Percentiles rank a stretch among this genome's conserved stretches.
These are phyloP conservation scores for Prunus padus DNA, from an alignment of 306 rosid genomes.

Conservation along the genomic window DNA sequence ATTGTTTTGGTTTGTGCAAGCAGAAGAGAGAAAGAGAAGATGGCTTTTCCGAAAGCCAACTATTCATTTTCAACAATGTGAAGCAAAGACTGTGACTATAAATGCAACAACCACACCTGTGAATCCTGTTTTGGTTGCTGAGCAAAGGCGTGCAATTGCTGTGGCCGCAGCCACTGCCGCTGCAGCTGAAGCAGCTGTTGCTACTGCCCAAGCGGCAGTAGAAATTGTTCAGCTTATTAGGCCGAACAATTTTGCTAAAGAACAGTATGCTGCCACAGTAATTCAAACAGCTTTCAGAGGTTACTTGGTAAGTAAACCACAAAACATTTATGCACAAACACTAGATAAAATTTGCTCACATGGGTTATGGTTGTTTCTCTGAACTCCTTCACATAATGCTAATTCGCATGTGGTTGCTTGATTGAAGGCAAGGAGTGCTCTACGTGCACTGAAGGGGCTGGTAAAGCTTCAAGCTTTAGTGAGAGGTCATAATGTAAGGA, in stretches of 20 bases:
- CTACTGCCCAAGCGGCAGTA: slow-evolving; percentile 28
- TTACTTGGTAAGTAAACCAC: slow-evolving; percentile 26
- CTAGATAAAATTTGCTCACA: neutral
- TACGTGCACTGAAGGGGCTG: slow-evolving; percentile 33
- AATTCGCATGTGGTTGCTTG: neutral
- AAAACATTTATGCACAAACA: neutral
- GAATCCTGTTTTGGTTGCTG: slow-evolving; percentile 20
- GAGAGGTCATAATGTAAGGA: slow-evolving; percentile 34
- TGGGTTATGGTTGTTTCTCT: neutral
- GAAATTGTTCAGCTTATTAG: slow-evolving; percentile 23
- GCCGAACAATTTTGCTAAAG: slow-evolving; percentile 11
- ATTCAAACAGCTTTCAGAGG: slow-evolving; percentile 42
- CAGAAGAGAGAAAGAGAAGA: slow-evolving; percentile 36
- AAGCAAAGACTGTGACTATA: slow-evolving; percentile 1
- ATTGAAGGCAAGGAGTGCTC: slow-evolving; percentile 38
- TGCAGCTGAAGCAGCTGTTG: slow-evolving; percentile 20
- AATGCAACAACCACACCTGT: neutral
- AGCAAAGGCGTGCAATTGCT: slow-evolving; percentile 26
- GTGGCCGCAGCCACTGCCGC: slow-evolving; percentile 34
- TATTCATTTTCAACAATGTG: slow-evolving; percentile 23
- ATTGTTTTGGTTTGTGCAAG: neutral
- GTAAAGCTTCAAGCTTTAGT: slow-evolving; percentile 41
- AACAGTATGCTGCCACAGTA: slow-evolving; percentile 24
- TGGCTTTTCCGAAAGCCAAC: slow-evolving; percentile 31
- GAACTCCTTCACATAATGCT: neutral